A percentile compares a stretch with the other conserved stretches of the same genome.
Evolutionary conservation across 306 rosid genomes (phyloP).

Genomic region (Sesbania bispinosa): DNA sequence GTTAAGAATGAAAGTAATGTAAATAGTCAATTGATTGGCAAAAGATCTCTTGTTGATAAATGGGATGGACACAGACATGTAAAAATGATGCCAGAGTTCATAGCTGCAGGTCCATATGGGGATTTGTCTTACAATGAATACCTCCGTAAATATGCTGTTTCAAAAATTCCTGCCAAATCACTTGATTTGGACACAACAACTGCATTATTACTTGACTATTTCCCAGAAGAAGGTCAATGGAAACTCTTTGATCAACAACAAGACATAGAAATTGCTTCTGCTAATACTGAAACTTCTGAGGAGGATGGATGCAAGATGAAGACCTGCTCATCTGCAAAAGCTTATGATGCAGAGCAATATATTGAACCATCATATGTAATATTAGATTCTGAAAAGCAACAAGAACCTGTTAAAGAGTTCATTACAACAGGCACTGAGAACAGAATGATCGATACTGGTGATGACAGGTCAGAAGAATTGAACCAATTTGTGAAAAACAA

Average conservation of each 20-base stretch:
- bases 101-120: constrained; percentile 38
- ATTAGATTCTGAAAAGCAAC: constrained; percentile 55
- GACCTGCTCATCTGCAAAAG: constrained; percentile 34
- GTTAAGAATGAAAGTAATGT: constrained; percentile 26
- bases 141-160: constrained; percentile 31
- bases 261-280: constrained; percentile 35
- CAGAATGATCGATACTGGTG: constrained; percentile 33
- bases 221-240: constrained; percentile 91
- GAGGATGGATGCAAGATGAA: constrained; percentile 35
- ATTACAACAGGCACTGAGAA: constrained; percentile 23
- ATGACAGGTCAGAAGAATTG: constrained; percentile 38
- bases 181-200: constrained; percentile 69
- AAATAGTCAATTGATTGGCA: constrained; percentile 37
- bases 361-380: constrained; percentile 70
- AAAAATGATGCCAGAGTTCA: constrained; percentile 28
- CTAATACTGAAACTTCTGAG: constrained; percentile 25
- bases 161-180: constrained; percentile 50
- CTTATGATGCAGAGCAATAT: constrained; percentile 33
- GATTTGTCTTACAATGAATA: constrained; percentile 29
- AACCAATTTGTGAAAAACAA: constrained; percentile 48
- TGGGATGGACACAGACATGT: constrained; percentile 31
- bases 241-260: constrained; percentile 62
- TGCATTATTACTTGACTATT: constrained; percentile 64
- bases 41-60: constrained; percentile 28
- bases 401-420: constrained; percentile 46